These are phyloP conservation scores for Geosiphon pyriformis DNA, from an alignment of 192 early-diverging fungal species.

Conservation along the genomic window DNA sequence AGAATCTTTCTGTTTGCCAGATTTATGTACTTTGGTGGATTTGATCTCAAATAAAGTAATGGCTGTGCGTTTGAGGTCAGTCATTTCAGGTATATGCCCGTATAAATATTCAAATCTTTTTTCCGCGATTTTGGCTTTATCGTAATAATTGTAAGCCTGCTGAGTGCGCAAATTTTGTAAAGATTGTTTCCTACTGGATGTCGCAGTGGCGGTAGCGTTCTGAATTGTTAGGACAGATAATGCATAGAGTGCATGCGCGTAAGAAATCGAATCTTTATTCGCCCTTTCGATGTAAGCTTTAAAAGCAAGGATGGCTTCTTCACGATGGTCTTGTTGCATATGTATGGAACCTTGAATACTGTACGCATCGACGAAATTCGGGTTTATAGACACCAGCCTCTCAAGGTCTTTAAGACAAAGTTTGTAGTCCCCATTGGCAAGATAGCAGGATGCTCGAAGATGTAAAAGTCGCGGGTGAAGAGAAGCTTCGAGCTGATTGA, in stretches of 20 bases:
- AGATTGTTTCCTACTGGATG: conserved; percentile 41
- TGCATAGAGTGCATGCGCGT: conserved; percentile 47
- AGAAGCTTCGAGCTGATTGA: conserved; percentile 40
- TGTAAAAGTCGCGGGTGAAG: conserved; percentile 48
- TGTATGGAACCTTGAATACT: conserved; percentile 34
- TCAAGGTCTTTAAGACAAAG: conserved; percentile 32
- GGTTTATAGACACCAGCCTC: conserved; percentile 19
- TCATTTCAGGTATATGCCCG: conserved; percentile 40
- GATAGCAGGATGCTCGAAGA: conserved; percentile 50
- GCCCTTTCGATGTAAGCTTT: conserved; percentile 43
- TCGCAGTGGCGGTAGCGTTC: conserved; percentile 27
- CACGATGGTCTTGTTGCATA: conserved; percentile 34
- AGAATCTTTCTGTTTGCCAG: conserved; percentile 15
- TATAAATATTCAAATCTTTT: conserved; percentile 48
- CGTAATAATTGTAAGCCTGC: conserved; percentile 43
- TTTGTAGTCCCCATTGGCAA: conserved; percentile 41
- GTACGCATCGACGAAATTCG: conserved; percentile 30
- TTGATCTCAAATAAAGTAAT: conserved; percentile 33
- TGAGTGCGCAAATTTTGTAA: conserved; percentile 31
- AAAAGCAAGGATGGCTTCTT: conserved; percentile 45
- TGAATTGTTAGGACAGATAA: conserved; percentile 39
- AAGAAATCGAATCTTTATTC: conserved; percentile 48
- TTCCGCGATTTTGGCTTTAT: conserved; percentile 49
- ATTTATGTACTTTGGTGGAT: not conserved
- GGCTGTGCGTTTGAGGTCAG: conserved; percentile 47